Evolutionary conservation across 192 early-diverging fungal genomes (phyloP).

Genomic region (Coemansia sp.): DNA sequence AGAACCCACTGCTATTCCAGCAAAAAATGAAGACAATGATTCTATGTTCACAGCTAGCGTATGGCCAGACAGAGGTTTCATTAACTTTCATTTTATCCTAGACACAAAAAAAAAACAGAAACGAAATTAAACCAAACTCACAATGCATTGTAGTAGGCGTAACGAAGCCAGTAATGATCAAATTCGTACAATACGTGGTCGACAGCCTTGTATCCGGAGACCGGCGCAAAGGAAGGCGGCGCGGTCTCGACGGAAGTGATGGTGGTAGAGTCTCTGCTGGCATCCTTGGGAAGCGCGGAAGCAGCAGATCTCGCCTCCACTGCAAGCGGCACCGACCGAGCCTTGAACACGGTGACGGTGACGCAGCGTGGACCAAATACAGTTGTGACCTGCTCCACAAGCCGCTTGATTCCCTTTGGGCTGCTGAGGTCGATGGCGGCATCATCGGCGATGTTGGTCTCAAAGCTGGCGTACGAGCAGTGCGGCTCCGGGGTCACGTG

Average conservation of each 20-base stretch:
- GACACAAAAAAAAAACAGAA: too few relatives aligned
- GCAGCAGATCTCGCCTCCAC: background rate
- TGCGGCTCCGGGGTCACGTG: constrained; percentile 97
- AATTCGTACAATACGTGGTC: constrained; percentile 81
- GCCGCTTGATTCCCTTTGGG: constrained; percentile 59
- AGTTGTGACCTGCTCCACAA: constrained; percentile 74
- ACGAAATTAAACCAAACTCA: background rate
- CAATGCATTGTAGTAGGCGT: constrained; percentile 62
- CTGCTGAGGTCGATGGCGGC: constrained; percentile 41
- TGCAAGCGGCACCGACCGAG: constrained; percentile 23
- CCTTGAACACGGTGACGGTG: constrained; percentile 78
- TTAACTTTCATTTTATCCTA: too few relatives aligned
- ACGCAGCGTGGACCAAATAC: constrained; percentile 82
- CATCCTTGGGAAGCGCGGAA: background rate
- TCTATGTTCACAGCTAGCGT: too few relatives aligned
- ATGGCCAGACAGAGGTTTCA: too few relatives aligned
- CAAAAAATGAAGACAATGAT: too few relatives aligned
- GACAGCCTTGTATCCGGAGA: constrained; percentile 64
- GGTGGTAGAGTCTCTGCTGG: background rate
- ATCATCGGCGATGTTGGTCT: constrained; percentile 83
- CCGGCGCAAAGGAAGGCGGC: constrained; percentile 47
- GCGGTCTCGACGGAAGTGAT: constrained; percentile 21
- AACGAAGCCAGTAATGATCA: constrained; percentile 77
- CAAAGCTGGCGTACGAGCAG: constrained; percentile 99
- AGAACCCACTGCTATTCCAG: too few relatives aligned